These are phyloP conservation scores for Mediolabrus comicus DNA, from an alignment of 108 stramenopile species.

Conservation along the genomic window DNA sequence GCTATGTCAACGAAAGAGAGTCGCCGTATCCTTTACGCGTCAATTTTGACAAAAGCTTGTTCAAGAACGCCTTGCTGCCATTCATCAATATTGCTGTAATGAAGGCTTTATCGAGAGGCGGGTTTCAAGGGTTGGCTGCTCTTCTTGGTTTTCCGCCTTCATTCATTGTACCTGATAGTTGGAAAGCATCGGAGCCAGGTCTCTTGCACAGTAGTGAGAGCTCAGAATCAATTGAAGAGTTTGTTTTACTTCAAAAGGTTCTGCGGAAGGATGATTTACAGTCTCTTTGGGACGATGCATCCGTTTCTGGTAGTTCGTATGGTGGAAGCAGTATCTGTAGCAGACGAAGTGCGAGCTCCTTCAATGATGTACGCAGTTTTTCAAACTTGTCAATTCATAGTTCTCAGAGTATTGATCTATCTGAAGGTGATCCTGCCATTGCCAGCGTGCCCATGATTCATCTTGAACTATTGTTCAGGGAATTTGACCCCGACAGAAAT, in stretches of 20 bases:
- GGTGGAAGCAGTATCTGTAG: constrained; percentile 1
- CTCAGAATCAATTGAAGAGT: constrained; percentile 29
- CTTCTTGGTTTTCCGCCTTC: constrained; percentile 36
- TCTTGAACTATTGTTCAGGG: constrained; percentile 34
- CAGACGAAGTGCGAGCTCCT: constrained; percentile 3
- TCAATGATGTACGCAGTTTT: neutral
- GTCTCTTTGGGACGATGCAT: constrained; percentile 8
- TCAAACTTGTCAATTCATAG: neutral
- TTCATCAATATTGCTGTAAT: constrained; percentile 63
- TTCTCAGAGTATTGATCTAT: constrained; percentile 5
- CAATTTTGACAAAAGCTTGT: constrained; percentile 30
- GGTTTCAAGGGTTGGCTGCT: constrained; percentile 24
- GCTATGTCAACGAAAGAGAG: constrained; percentile 15
- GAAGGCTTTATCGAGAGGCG: constrained; percentile 27
- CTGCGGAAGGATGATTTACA: constrained; percentile 22
- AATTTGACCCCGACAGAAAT: constrained; percentile 32
- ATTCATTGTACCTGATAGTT: constrained; percentile 28
- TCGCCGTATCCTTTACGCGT: constrained; percentile 41
- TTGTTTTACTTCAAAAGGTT: constrained; percentile 34
- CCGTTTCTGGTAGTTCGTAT: neutral
- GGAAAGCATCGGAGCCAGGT: constrained; percentile 20
- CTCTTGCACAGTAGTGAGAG: constrained; percentile 26
- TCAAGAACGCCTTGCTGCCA: constrained; percentile 46
- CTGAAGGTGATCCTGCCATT: constrained; percentile 14
- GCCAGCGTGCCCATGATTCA: constrained; percentile 22